Base-by-base conservation (phyloP, 371 early-diverging fungal species). In the Rhizopus microsporus region DNA sequence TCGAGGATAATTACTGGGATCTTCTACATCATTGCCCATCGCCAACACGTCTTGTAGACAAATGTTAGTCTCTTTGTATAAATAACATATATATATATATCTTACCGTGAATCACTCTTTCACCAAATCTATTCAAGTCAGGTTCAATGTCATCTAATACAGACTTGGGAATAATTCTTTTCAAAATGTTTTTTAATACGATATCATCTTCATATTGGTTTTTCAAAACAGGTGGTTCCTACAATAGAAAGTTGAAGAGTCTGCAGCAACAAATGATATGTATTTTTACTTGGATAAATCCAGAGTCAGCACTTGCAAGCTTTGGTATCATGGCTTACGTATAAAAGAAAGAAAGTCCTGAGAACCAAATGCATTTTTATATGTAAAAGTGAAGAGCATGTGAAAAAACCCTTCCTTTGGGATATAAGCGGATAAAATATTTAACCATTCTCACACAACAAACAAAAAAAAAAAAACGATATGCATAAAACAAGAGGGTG, bases 151-250 rank as follows among this genome's bases (percentile, higher is more conserved):
- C 62, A 5, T 51, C 40, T 12, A 81, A 49, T 17, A 80, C 69
- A 4, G 63, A 29, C 0, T 61, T 43, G n/a, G 85, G 85, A 0
- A 87, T 37, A 23, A 68, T 57, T 39, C 74, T 78, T 55, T 71
- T 68, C 13, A 87, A 69, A 38, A 83, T 68, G 7, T 77, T 71
- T 34, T 71, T 67, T 39, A 87, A 69, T 9, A 77, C 77, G 35
- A 70, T 60, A 57, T 87, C 84, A 13, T 80, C 78, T 7, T 68
- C 64, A 60, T 81, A 87, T 52, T 76, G 78, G 52, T 87, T 87
- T 39, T 63, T 69, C 16, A 77, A 57, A 40, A 54, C 56, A 13
- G 84, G 85, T 5, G 84, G 81, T 29, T 69, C 73, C 71, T 84
- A 75, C 29, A 30, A 12, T 10, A 35, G 23, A 23, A 23, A 23